A percentile compares a stretch with the other conserved stretches of the same genome.
Conservation (phyloP, 805 yeast genomes). For the Cyberlindnera petersonii region DNA sequence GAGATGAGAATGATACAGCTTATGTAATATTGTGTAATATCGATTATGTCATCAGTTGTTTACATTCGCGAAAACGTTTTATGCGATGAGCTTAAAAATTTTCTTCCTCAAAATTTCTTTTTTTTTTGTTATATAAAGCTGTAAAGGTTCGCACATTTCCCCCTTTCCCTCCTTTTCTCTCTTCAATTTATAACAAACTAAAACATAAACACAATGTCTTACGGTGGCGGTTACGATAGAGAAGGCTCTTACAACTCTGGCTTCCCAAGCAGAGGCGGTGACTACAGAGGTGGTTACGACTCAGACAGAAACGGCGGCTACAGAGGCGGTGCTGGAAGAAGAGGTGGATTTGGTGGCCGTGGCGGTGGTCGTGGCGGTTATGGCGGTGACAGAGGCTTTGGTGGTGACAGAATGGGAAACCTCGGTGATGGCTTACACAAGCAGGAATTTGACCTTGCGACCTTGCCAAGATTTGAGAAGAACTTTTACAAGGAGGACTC, state of each 20-base stretch:
- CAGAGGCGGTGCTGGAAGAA: conserved; percentile 24
- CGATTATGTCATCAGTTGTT: no score
- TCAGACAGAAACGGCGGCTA: conserved; percentile 31
- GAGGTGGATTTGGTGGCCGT: conserved; percentile 35
- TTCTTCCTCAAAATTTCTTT: no score
- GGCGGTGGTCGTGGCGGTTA: conserved; percentile 29
- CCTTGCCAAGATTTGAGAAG: conserved; percentile 87
- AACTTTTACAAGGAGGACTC: conserved; percentile 90
- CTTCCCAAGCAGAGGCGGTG: conserved; percentile 21
- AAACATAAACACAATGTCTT: conserved; percentile 15
- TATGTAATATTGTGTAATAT: no score
- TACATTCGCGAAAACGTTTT: neutral
- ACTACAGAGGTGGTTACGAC: conserved; percentile 31
- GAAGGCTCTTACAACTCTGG: conserved; percentile 22
- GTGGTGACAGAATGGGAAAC: conserved; percentile 39
- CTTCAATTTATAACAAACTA: neutral
- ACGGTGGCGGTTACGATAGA: conserved; percentile 21
- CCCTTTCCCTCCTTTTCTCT: neutral
- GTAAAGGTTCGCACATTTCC: no score
- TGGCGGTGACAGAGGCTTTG: conserved; percentile 34
- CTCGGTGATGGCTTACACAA: conserved; percentile 55
- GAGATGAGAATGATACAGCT: no score
- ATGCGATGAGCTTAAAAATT: no score
- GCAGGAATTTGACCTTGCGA: conserved; percentile 77
- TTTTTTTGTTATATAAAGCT: no score